Conservation (phyloP, 2,329 filamentous ascomycete species). For the Massarina eburnea region DNA sequence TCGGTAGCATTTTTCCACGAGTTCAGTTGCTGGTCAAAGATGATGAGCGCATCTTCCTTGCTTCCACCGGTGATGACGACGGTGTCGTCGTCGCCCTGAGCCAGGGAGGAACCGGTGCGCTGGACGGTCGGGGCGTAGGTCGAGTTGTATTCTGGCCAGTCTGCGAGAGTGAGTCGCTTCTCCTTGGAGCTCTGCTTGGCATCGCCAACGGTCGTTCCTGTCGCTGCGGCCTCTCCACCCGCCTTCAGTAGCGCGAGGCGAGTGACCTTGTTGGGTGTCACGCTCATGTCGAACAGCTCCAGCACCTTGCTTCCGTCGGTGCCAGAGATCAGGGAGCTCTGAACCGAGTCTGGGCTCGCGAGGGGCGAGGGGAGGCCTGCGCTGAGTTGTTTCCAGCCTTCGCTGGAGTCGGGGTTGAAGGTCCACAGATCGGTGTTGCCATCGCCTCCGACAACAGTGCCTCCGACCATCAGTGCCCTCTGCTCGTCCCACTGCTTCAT, state of each 20-base stretch:
- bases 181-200: constrained; percentile 27
- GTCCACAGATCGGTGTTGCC: constrained; percentile 70
- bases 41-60: constrained; percentile 64
- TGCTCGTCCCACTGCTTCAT: constrained; percentile 73
- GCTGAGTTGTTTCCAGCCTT: constrained; percentile 69
- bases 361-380: constrained; percentile 64
- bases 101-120: constrained; percentile 71
- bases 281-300: constrained; percentile 74
- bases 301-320: constrained; percentile 77
- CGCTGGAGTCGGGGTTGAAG: constrained; percentile 63
- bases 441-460: constrained; percentile 48
- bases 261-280: constrained; percentile 73
- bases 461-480: constrained; percentile 74
- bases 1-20: constrained; percentile 73
- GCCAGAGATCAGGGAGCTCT: constrained; percentile 67
- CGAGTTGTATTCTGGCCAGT: constrained; percentile 79
- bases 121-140: constrained; percentile 67
- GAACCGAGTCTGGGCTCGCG: constrained; percentile 59
- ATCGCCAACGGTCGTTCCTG: constrained; percentile 51
- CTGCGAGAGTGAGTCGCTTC: constrained; percentile 59
- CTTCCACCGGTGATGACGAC: constrained; percentile 77
- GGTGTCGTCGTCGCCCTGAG: constrained; percentile 65
- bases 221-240: constrained; percentile 54
- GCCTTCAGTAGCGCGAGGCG: constrained; percentile 68
- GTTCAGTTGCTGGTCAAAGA: constrained; percentile 78